phyloP scores from a whole-genome alignment of 305 asterid genomes.

The Plantago lanceolata region DNA sequence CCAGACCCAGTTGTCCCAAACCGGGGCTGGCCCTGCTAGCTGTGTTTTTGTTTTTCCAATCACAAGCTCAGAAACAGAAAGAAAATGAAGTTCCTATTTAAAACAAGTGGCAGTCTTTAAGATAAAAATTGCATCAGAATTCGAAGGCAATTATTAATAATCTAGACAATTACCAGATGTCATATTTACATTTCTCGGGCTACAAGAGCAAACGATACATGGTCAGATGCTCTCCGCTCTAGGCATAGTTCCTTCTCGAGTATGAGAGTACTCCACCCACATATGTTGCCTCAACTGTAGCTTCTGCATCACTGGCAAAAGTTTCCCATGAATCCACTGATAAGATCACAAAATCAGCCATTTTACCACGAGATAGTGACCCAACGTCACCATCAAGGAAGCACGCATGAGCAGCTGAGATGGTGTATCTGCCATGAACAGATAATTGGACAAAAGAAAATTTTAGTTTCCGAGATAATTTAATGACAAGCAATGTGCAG shows the following conservation, averaged over 20 bases:
- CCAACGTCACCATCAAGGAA: constrained; percentile 81
- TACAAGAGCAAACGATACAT: neutral
- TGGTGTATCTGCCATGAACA: constrained; percentile 54
- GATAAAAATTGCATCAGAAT: neutral
- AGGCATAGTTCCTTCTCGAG: constrained; percentile 31
- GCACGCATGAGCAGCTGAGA: constrained; percentile 81
- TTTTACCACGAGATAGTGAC: constrained; percentile 73
- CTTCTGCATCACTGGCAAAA: constrained; percentile 43
- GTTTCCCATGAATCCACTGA: constrained; percentile 66
- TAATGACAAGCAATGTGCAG: too few species aligned
- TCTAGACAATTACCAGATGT: neutral
- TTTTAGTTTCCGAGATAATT: neutral
- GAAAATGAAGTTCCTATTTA: neutral
- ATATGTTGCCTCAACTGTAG: constrained; percentile 66
- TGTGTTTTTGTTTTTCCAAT: too few species aligned
- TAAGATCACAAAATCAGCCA: constrained; percentile 83
- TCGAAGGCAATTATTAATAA: neutral
- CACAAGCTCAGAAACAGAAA: neutral
- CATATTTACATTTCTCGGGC: neutral
- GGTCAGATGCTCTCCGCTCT: neutral
- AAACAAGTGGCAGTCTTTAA: neutral
- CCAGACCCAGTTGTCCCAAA: neutral
- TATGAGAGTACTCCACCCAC: constrained; percentile 71
- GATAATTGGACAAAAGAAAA: neutral
- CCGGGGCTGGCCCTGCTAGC: neutral